A percentile compares a stretch with the other conserved stretches of the same genome.
Evolutionary conservation across 2,329 filamentous ascomycete species (phyloP).

Genomic region (Lecanoromycetidae sp.): DNA sequence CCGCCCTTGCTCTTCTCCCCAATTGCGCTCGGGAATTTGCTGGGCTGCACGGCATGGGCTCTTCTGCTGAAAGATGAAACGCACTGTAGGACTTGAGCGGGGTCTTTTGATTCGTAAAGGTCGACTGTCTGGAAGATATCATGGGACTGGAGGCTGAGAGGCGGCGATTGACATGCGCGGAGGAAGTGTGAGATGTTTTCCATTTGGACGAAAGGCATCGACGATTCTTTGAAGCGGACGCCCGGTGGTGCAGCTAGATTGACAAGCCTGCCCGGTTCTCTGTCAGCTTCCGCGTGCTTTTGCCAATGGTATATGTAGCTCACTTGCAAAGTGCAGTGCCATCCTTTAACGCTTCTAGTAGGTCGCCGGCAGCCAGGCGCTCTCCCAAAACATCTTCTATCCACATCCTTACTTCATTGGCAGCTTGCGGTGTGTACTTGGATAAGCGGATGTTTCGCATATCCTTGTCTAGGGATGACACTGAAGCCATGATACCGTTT

Average conservation of each 20-base stretch:
- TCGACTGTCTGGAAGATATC: constrained; percentile 96
- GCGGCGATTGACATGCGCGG: constrained; percentile 69
- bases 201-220: constrained; percentile 99
- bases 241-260: constrained; percentile 67
- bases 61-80: constrained; percentile 81
- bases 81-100: constrained; percentile 89
- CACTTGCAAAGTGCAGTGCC: constrained; percentile 88
- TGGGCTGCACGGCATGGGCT: constrained; percentile 62
- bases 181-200: constrained; percentile 98
- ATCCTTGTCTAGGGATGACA: constrained; percentile 87
- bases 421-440: constrained; percentile 82
- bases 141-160: constrained; percentile 79
- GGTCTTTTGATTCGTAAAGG: constrained; percentile 89
- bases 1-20: constrained; percentile 59
- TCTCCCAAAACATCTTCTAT: constrained; percentile 72
- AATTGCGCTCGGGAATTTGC: constrained; percentile 61
- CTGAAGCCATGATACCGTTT: constrained; percentile 64
- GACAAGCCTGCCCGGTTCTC: constrained; percentile 49
- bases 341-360: constrained; percentile 79
- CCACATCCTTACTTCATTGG: constrained; percentile 73
- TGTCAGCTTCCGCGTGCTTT: no score
- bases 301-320: no score
- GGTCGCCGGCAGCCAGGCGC: constrained; percentile 57
- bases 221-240: constrained; percentile 78
- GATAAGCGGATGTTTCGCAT: constrained; percentile 84